Percentiles rank a stretch among this genome's conserved stretches.
These are phyloP conservation scores for Tuber indicum DNA, from an alignment of 495 filamentous ascomycete genomes.

Conservation along the genomic window DNA sequence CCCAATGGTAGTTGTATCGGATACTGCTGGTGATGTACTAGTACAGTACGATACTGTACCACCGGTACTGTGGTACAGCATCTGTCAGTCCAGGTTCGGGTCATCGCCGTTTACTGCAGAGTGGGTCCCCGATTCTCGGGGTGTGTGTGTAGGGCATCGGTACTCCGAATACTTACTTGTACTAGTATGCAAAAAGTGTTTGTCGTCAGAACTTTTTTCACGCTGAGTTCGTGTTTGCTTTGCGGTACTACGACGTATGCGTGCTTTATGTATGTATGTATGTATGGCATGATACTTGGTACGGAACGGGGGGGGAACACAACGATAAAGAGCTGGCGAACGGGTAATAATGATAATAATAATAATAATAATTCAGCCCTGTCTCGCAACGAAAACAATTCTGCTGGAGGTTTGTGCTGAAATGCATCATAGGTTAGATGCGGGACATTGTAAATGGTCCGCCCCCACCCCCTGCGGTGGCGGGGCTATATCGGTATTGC, in stretches of 20 bases:
- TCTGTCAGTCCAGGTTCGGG: background rate
- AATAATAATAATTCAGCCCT: background rate
- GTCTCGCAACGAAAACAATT: no score
- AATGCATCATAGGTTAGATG: background rate
- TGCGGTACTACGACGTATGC: background rate
- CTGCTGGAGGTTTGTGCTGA: no score
- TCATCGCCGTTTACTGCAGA: background rate
- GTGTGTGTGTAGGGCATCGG: background rate
- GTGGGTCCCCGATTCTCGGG: background rate
- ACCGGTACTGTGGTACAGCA: background rate
- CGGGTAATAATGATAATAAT: background rate
- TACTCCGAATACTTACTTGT: background rate
- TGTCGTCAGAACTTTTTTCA: background rate
- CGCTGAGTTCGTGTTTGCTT: background rate
- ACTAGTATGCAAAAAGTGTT: background rate
- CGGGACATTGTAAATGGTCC: background rate
- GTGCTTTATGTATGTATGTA: no score
- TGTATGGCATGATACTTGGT: no score
- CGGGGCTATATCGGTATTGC: background rate
- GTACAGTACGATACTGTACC: no score
- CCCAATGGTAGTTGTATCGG: no score
- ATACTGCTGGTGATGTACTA: background rate
- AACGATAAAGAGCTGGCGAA: no score
- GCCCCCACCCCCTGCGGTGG: no score
- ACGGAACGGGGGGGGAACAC: no score